Base-by-base conservation (phyloP, 495 filamentous ascomycete genomes). In the Mytilinidion resinicola region DNA sequence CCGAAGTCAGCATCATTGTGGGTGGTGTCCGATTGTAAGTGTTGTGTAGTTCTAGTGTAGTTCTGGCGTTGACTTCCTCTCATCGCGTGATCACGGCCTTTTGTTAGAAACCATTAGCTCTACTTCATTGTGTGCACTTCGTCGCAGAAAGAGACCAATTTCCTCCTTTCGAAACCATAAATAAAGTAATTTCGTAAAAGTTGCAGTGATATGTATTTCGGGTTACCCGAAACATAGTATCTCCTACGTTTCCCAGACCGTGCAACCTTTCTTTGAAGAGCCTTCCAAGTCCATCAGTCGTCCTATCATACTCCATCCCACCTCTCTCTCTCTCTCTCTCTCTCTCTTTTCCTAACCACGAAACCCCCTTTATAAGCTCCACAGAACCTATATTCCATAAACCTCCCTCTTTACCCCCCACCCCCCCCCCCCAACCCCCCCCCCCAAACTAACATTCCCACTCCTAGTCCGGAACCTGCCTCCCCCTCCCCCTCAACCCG, bases 11-110 rank as follows among this genome's bases (percentile, higher is more conserved):
- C 56, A 51, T 17, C 61, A 67, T 25, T 82, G 79, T 69, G 78
- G 78, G 43, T 82, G 79, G 79, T 82, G 79, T 65, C 69, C 78
- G n/a, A 70, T 76, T 61, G 78, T 82, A 73, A 55, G 78, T 73
- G 76, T 11, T 70, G 75, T 62, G 77, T 80, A 73, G 53, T 77
- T 73, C 43, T 7, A 7, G 43, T 33, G 4, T 53, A 46, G n/a
- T 30, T 53, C 36, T 52, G 42, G 36, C 10, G 9, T 57, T 37
- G 50, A 14, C 35, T 51, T 20, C 21, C 19, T 42, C 51, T 25
- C 6, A n/a, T 17, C 6, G 12, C 11, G 42, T 46, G 39, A 49
- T 49, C 20, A 2, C 9, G 12, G 17, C 9, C 8, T 48, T 48
- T 9, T 48, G 44, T n/a, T 48, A n/a, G n/a, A n/a, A n/a, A n/a